Evolutionary conservation across 2,329 filamentous ascomycete species (phyloP).

Genomic region (Orbilia blumenaviensis): DNA sequence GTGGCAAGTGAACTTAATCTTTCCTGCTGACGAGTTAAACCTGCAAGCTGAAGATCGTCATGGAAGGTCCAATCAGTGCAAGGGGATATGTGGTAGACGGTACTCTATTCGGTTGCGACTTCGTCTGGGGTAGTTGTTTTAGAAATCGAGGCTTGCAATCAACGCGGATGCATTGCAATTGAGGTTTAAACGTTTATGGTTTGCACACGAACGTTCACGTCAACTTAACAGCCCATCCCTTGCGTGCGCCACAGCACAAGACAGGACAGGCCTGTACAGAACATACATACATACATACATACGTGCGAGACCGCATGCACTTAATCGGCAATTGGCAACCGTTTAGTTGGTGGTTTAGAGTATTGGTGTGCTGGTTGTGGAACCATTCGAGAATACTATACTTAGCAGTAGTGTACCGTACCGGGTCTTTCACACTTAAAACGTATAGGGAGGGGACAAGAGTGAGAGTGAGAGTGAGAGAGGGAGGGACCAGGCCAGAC

Average conservation of each 20-base stretch:
- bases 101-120: constrained; percentile 23
- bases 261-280: neutral
- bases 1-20: constrained; percentile 5
- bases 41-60: constrained; percentile 13
- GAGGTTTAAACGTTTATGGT: too few species aligned
- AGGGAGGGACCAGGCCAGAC: too few species aligned
- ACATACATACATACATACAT: too few species aligned
- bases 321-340: neutral
- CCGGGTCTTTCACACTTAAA: too few species aligned
- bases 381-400: too few species aligned
- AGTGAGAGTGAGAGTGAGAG: too few species aligned
- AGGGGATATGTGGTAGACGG: neutral
- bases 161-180: too few species aligned
- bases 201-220: too few species aligned
- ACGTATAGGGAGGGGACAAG: too few species aligned
- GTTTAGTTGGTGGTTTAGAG: neutral
- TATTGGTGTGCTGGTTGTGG: neutral
- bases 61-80: neutral
- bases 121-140: constrained; percentile 10
- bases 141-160: neutral
- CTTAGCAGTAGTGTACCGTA: too few species aligned
- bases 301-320: too few species aligned
- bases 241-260: constrained; percentile 7
- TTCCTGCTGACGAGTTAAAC: neutral
- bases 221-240: too few species aligned